A percentile compares a stretch with the other conserved stretches of the same genome.
Evolutionary conservation across 2,329 filamentous ascomycete genomes (phyloP).

Genomic region (Nigrospora sphaerica): DNA sequence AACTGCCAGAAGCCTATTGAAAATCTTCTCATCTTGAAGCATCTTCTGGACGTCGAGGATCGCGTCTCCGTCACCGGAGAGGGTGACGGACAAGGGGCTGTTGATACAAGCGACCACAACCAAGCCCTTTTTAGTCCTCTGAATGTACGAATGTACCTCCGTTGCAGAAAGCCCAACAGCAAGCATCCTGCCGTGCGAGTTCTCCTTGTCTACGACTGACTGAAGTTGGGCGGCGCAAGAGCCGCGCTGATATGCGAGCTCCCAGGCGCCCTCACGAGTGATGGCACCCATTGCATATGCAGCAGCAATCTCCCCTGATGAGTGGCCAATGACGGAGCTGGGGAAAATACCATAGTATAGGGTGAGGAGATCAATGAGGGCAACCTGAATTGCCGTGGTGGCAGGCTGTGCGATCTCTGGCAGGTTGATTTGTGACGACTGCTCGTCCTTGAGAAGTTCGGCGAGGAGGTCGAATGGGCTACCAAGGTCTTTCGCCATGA

Average conservation of each 20-base stretch:
- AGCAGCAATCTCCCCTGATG: conserved; percentile 26
- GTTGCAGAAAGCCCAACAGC: conserved; percentile 9
- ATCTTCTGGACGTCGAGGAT: conserved; percentile 8
- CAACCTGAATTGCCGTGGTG: conserved; percentile 22
- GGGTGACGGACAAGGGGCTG: conserved; percentile 13
- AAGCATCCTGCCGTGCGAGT: conserved; percentile 11
- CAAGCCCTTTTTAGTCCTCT: conserved; percentile 2
- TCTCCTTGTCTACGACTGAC: not conserved
- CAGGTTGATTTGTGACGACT: conserved; percentile 20
- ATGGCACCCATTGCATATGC: conserved; percentile 19
- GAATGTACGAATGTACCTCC: conserved; percentile 7
- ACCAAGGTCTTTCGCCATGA: conserved; percentile 12
- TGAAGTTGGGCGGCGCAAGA: conserved; percentile 6
- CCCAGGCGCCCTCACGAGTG: conserved; percentile 14
- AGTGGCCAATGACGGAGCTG: conserved; percentile 22
- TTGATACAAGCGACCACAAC: conserved; percentile 14
- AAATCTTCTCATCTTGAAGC: conserved; percentile 8
- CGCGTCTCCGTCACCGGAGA: conserved; percentile 13
- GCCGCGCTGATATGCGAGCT: conserved; percentile 14
- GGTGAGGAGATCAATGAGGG: conserved; percentile 20
- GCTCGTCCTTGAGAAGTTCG: conserved; percentile 24
- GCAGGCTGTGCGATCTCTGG: conserved; percentile 23
- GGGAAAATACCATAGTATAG: conserved; percentile 14
- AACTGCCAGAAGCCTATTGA: conserved; percentile 11
- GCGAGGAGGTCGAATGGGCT: conserved; percentile 17